Percentiles rank a stretch among this genome's conserved stretches.
phyloP scores from a whole-genome alignment of 1,284 basidiomycete species.

The Tilletiaria anomala region DNA sequence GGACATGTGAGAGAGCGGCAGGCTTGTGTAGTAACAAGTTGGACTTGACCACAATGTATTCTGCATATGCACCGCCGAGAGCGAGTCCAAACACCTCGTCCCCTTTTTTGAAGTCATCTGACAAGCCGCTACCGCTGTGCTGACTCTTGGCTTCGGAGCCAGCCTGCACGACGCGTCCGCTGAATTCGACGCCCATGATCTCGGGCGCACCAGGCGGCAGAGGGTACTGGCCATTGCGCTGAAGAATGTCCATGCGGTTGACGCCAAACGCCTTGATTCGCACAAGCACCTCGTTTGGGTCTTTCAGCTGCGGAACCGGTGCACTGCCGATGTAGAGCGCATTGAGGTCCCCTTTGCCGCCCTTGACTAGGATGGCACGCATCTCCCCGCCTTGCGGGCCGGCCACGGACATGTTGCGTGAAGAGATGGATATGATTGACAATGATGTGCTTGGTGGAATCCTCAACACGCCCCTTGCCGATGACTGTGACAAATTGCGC shows the following conservation, averaged over 20 bases:
- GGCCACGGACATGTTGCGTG: too few relatives aligned
- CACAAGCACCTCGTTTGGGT: slow-evolving; percentile 54
- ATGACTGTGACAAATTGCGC: too few relatives aligned
- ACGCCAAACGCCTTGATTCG: slow-evolving; percentile 32
- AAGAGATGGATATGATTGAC: too few relatives aligned
- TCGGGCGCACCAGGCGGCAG: slow-evolving; percentile 59
- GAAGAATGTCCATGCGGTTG: slow-evolving; percentile 37
- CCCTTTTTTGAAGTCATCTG: slow-evolving; percentile 45
- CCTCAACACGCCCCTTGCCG: too few relatives aligned
- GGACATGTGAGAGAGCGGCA: slow-evolving; percentile 56
- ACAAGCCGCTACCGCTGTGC: neutral
- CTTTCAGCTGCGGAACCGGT: slow-evolving; percentile 48
- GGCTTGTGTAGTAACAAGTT: slow-evolving; percentile 66
- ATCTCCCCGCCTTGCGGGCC: slow-evolving; percentile 44
- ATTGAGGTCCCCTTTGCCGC: slow-evolving; percentile 60
- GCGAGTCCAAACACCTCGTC: slow-evolving; percentile 78
- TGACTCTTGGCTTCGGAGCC: slow-evolving; percentile 42
- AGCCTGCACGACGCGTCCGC: slow-evolving; percentile 36
- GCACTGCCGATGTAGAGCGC: slow-evolving; percentile 60
- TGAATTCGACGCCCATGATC: slow-evolving; percentile 84
- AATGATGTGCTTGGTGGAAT: too few relatives aligned
- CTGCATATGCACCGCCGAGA: slow-evolving; percentile 64
- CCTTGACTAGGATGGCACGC: slow-evolving; percentile 69
- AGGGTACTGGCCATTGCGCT: slow-evolving; percentile 43
- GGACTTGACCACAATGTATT: slow-evolving; percentile 60